Conservation (phyloP, 1,284 basidiomycete genomes). For the Naganishia sp. region DNA sequence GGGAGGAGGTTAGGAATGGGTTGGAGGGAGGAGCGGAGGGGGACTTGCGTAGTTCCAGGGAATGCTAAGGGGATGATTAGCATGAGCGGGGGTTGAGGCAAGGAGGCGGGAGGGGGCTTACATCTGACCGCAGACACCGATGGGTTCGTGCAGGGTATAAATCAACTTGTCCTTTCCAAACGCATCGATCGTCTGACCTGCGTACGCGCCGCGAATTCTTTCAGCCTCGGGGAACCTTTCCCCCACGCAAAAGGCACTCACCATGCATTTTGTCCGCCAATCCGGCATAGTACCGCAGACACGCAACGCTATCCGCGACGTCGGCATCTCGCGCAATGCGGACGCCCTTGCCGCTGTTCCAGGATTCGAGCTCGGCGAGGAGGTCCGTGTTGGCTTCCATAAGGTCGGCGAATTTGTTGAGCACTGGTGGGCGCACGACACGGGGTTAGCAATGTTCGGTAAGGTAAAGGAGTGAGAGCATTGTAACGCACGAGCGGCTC, state of each 20-base stretch:
- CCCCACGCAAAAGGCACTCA: no score
- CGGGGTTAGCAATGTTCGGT: not conserved
- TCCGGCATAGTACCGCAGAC: conserved; percentile 74
- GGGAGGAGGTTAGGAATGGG: conserved; percentile 38
- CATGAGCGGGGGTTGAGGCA: not conserved
- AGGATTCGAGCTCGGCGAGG: conserved; percentile 73
- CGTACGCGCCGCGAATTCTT: conserved; percentile 88
- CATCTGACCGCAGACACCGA: conserved; percentile 89
- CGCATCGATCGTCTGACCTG: conserved; percentile 46
- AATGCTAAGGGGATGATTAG: conserved; percentile 13
- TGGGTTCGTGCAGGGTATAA: conserved; percentile 87
- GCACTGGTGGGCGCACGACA: no score
- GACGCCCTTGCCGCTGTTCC: conserved; percentile 84
- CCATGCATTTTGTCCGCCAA: conserved; percentile 69
- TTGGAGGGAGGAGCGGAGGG: conserved; percentile 75
- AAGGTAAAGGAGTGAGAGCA: not conserved
- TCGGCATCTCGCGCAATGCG: conserved; percentile 82
- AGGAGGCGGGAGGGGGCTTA: not conserved
- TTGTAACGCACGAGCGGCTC: conserved; percentile 59
- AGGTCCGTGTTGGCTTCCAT: conserved; percentile 74
- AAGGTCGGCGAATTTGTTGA: conserved; percentile 56
- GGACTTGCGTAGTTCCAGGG: conserved; percentile 48
- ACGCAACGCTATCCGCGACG: conserved; percentile 76
- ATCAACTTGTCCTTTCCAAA: conserved; percentile 66
- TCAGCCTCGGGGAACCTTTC: conserved; percentile 57